These are phyloP conservation scores for Passalora sequoiae DNA, from an alignment of 2,329 filamentous ascomycete genomes.

Conservation along the genomic window DNA sequence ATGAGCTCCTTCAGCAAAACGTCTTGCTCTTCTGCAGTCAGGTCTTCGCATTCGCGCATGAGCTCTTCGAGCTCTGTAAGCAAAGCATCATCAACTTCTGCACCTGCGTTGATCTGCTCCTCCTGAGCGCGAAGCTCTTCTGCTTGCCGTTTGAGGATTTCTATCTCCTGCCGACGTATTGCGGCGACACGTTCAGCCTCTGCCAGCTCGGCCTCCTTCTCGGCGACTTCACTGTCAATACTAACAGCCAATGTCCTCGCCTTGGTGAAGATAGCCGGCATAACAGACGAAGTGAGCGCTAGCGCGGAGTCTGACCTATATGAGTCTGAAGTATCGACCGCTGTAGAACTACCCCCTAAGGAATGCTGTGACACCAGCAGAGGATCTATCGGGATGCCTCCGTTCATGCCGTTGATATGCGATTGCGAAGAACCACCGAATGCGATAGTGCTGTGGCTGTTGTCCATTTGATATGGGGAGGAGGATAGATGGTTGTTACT, in stretches of 20 bases:
- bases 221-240: slow-evolving; percentile 70
- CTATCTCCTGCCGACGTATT: slow-evolving; percentile 64
- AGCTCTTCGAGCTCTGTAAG: slow-evolving; percentile 35
- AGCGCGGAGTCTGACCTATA: slow-evolving; percentile 45
- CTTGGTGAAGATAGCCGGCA: slow-evolving; percentile 50
- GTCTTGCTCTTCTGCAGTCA: slow-evolving; percentile 44
- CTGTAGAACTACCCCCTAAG: slow-evolving; percentile 8
- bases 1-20: slow-evolving; percentile 35
- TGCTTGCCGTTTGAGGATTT: slow-evolving; percentile 48
- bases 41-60: slow-evolving; percentile 37
- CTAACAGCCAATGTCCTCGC: slow-evolving; percentile 40
- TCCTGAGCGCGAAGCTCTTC: slow-evolving; percentile 53
- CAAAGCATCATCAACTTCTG: slow-evolving; percentile 36
- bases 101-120: slow-evolving; percentile 43
- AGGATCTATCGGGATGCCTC: slow-evolving; percentile 25
- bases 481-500: slow-evolving; percentile 58
- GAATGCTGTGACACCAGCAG: slow-evolving; percentile 19
- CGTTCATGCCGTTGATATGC: slow-evolving; percentile 15
- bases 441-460: slow-evolving; percentile 12
- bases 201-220: slow-evolving; percentile 56
- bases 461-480: slow-evolving; percentile 46
- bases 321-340: slow-evolving; percentile 26
- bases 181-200: slow-evolving; percentile 46
- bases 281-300: slow-evolving; percentile 59
- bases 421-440: slow-evolving; percentile 28